phyloP scores from a whole-genome alignment of 1,284 basidiomycete species.

The Sphagnurus paluster region DNA sequence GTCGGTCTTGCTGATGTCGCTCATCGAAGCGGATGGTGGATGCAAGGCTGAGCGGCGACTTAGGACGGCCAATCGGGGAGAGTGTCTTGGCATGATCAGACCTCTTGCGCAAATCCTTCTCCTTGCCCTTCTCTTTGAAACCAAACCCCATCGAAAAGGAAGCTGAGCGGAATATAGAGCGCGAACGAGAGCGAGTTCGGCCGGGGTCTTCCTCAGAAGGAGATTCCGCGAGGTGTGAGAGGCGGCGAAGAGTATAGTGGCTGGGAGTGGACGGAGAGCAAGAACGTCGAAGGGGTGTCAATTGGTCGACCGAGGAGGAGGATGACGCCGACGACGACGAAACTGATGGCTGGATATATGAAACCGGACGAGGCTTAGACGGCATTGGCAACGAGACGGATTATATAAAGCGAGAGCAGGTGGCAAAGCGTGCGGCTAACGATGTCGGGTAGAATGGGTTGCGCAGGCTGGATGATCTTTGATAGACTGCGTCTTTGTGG shows the following conservation, averaged over 20 bases:
- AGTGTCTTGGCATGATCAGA: slow-evolving; percentile 7
- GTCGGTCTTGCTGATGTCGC: slow-evolving; percentile 9
- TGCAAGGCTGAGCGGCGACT: slow-evolving; percentile 7
- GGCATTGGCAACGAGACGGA: slow-evolving; percentile 14
- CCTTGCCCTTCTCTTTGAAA: slow-evolving; percentile 25
- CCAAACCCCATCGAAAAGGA: slow-evolving; percentile 33
- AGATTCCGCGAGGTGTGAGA: slow-evolving; percentile 21
- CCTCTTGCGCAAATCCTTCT: slow-evolving; percentile 17
- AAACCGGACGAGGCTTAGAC: slow-evolving; percentile 15
- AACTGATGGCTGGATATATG: slow-evolving; percentile 15
- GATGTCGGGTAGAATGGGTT: slow-evolving; percentile 10
- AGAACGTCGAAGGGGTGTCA: slow-evolving; percentile 16
- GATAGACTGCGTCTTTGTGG: slow-evolving; percentile 8
- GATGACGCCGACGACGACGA: slow-evolving; percentile 7
- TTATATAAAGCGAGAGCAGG: slow-evolving; percentile 17
- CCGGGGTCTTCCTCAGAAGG: slow-evolving; percentile 11
- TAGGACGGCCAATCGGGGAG: slow-evolving; percentile 2
- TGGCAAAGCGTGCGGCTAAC: slow-evolving; percentile 8
- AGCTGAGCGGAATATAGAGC: slow-evolving; percentile 19
- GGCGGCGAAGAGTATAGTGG: slow-evolving; percentile 23
- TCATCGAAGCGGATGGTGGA: slow-evolving; percentile 6
- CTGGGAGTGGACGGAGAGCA: slow-evolving; percentile 16
- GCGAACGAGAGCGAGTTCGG: slow-evolving; percentile 11
- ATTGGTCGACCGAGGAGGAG: slow-evolving; percentile 14
- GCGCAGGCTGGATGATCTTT: slow-evolving; percentile 11